These are phyloP conservation scores for Pestalotiopsis sp. DNA, from an alignment of 2,329 filamentous ascomycete species.

Conservation along the genomic window DNA sequence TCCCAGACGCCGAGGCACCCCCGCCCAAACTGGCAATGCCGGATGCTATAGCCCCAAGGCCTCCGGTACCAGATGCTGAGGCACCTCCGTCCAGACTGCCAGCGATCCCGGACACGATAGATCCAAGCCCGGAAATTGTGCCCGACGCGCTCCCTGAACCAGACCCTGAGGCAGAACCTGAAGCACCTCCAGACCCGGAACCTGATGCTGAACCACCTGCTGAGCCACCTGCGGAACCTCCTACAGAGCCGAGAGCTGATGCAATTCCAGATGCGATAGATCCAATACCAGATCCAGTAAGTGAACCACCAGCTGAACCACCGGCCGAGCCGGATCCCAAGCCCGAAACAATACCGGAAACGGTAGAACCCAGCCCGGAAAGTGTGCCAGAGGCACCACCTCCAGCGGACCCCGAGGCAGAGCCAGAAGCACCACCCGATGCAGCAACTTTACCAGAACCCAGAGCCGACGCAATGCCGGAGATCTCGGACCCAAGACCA, in stretches of 20 bases:
- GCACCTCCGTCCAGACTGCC: background rate
- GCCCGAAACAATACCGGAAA: background rate
- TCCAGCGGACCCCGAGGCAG: background rate
- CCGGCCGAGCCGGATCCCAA: background rate
- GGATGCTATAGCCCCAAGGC: background rate
- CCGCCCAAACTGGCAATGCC: background rate
- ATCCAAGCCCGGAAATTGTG: background rate
- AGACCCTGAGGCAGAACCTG: background rate
- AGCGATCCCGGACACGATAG: background rate
- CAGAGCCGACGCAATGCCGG: too few relatives aligned
- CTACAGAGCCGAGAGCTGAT: background rate
- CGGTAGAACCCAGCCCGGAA: background rate
- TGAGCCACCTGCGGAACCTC: background rate
- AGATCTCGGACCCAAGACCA: too few relatives aligned
- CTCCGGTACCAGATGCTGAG: background rate
- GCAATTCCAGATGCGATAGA: background rate
- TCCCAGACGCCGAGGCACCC: background rate
- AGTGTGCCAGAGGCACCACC: background rate
- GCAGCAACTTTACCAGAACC: background rate
- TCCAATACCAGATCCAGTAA: background rate
- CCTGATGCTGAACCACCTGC: background rate
- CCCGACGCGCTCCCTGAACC: background rate
- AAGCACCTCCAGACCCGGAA: background rate
- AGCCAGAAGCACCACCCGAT: background rate
- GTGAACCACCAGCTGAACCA: background rate